A percentile compares a stretch with the other conserved stretches of the same genome.
phyloP scores from a whole-genome alignment of 257 asterid genomes.

The Thymus quinquecostatus region DNA sequence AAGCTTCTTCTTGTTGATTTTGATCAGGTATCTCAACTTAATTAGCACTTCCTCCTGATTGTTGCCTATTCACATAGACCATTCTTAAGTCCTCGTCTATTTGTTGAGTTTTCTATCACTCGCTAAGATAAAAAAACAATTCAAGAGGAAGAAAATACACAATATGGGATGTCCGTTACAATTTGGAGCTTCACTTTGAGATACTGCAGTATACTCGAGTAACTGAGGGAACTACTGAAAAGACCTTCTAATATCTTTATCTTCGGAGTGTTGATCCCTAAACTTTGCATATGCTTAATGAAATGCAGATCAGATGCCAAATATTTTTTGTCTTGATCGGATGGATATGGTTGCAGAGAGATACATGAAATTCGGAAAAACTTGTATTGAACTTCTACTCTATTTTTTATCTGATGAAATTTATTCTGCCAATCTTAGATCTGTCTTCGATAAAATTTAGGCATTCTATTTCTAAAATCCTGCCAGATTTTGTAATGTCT shows the following conservation, averaged over 20 bases:
- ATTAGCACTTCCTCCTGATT: slow-evolving; percentile 15
- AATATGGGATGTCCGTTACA: not conserved
- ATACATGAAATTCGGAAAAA: slow-evolving; percentile 5
- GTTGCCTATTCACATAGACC: not conserved
- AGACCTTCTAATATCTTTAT: not conserved
- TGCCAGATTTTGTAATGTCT: slow-evolving; percentile 8
- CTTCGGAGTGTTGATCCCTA: not conserved
- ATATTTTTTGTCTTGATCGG: slow-evolving; percentile 10
- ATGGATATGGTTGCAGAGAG: slow-evolving; percentile 6
- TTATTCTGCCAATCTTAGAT: slow-evolving; percentile 9
- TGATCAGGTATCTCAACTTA: slow-evolving; percentile 68
- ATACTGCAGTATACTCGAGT: not conserved
- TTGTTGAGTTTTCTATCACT: not conserved
- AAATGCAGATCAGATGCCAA: slow-evolving; percentile 23
- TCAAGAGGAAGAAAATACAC: not conserved
- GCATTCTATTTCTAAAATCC: slow-evolving; percentile 25
- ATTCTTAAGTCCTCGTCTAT: slow-evolving; percentile 14
- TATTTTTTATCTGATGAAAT: not conserved
- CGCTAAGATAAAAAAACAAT: slow-evolving; percentile 11
- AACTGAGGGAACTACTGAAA: no score
- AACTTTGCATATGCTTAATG: slow-evolving; percentile 14
- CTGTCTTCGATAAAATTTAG: slow-evolving; percentile 10
- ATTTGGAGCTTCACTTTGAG: slow-evolving; percentile 5
- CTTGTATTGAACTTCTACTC: not conserved
- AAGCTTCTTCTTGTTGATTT: slow-evolving; percentile 93